Percentiles rank a stretch among this genome's conserved stretches.
Evolutionary conservation across 1,284 basidiomycete species (phyloP).

Genomic region (Schizophyllum commune): DNA sequence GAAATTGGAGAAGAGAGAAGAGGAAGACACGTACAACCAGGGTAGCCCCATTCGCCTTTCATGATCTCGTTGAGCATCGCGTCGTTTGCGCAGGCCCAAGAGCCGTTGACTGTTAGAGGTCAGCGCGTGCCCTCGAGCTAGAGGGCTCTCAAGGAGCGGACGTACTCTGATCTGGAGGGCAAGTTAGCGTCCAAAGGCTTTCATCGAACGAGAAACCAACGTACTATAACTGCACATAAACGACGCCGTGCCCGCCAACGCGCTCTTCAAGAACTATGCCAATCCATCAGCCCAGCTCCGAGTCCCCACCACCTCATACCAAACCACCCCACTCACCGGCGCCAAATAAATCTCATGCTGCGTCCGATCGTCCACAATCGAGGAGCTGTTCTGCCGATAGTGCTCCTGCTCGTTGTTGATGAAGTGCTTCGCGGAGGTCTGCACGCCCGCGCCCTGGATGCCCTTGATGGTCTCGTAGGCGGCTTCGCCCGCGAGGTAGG

Average conservation of each 20-base stretch:
- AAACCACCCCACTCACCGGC: slow-evolving; percentile 41
- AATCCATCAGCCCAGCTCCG: not conserved
- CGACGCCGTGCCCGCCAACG: slow-evolving; percentile 57
- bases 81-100: slow-evolving; percentile 62
- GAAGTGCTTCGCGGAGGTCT: slow-evolving; percentile 50
- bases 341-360: slow-evolving; percentile 51
- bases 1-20: not conserved
- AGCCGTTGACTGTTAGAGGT: slow-evolving; percentile 43
- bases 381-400: slow-evolving; percentile 42
- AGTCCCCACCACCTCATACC: too few species aligned
- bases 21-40: slow-evolving; percentile 52
- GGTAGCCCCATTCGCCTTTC: slow-evolving; percentile 68
- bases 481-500: slow-evolving; percentile 56
- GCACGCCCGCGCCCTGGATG: slow-evolving; percentile 10
- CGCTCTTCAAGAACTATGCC: slow-evolving; percentile 48
- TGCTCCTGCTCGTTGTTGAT: slow-evolving; percentile 59
- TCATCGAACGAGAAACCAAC: slow-evolving; percentile 14
- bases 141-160: too few species aligned
- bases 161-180: slow-evolving; percentile 34
- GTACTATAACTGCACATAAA: slow-evolving; percentile 68
- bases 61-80: slow-evolving; percentile 60
- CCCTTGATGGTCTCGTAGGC: slow-evolving; percentile 52
- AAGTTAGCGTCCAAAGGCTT: too few species aligned
- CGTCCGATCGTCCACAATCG: slow-evolving; percentile 61
- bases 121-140: too few species aligned